phyloP scores from a whole-genome alignment of 306 rosid genomes.

The Geum urbanum region DNA sequence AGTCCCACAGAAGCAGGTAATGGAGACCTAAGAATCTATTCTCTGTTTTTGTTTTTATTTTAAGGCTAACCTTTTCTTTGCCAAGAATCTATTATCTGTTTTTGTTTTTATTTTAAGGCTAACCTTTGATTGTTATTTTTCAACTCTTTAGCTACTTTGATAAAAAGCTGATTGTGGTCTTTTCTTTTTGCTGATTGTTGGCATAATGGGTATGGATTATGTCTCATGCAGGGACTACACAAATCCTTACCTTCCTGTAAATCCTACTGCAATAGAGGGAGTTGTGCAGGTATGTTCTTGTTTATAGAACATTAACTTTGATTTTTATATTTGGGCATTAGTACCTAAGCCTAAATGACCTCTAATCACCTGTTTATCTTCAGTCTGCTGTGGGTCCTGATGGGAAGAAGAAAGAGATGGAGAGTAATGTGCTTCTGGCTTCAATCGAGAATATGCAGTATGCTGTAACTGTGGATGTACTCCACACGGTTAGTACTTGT shows the following conservation, averaged over 20 bases:
- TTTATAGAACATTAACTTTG: constrained; percentile 2
- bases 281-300: constrained; percentile 55
- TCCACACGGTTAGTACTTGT: constrained; percentile 59
- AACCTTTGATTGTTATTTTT: constrained; percentile 2
- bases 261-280: constrained; percentile 88
- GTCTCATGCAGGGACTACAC: constrained; percentile 72
- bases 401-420: constrained; percentile 78
- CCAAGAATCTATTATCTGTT: constrained; percentile 20
- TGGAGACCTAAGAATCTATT: constrained; percentile 23
- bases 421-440: constrained; percentile 90
- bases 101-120: neutral
- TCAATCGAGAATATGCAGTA: constrained; percentile 96
- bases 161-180: constrained; percentile 39
- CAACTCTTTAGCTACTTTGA: constrained; percentile 20
- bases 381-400: constrained; percentile 82
- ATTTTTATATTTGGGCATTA: constrained; percentile 8
- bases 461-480: constrained; percentile 90
- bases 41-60: neutral
- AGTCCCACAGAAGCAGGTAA: constrained; percentile 96
- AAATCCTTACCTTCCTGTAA: constrained; percentile 91
- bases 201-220: constrained; percentile 9
- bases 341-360: neutral
- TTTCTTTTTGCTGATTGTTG: neutral
- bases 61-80: neutral
- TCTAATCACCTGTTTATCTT: constrained; percentile 32